Evolutionary conservation across 169 alveolate species (phyloP).

Genomic region (Eimeria sp.): DNA sequence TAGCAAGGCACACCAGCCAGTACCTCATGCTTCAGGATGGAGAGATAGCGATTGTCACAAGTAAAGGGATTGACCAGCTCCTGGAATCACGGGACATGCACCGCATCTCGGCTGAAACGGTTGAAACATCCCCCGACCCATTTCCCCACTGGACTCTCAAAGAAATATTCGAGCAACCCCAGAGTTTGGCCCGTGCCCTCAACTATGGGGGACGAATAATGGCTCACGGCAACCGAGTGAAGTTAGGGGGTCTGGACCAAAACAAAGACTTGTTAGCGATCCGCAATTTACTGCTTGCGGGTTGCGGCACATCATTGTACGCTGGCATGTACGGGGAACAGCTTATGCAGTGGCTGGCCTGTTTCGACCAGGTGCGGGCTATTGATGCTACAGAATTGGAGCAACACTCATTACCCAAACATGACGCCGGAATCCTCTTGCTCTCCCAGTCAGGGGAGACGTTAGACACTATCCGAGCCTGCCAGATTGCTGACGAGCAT

Average conservation of each 20-base stretch:
- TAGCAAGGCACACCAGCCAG: conserved; percentile 95
- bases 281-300: conserved; percentile 92
- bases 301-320: conserved; percentile 97
- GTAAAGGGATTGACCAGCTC: conserved; percentile 89
- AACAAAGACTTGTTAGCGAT: conserved; percentile 88
- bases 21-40: conserved; percentile 94
- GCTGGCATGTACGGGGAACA: conserved; percentile 95
- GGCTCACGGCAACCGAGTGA: conserved; percentile 87
- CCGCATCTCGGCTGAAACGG: conserved; percentile 84
- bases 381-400: conserved; percentile 95
- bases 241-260: conserved; percentile 93
- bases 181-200: conserved; percentile 88
- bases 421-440: conserved; percentile 93
- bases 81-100: conserved; percentile 86
- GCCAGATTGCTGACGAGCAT: conserved; percentile 89
- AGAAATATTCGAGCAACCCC: conserved; percentile 95
- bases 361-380: conserved; percentile 92
- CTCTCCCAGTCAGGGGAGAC: conserved; percentile 99
- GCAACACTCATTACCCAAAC: conserved; percentile 86
- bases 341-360: conserved; percentile 91
- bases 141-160: conserved; percentile 95
- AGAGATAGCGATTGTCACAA: conserved; percentile 92
- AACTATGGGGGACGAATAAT: conserved; percentile 93
- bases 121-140: conserved; percentile 93
- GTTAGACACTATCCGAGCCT: conserved; percentile 93